Evolutionary conservation across 1,284 basidiomycete species (phyloP).

Genomic region (Coniferiporia weirii): DNA sequence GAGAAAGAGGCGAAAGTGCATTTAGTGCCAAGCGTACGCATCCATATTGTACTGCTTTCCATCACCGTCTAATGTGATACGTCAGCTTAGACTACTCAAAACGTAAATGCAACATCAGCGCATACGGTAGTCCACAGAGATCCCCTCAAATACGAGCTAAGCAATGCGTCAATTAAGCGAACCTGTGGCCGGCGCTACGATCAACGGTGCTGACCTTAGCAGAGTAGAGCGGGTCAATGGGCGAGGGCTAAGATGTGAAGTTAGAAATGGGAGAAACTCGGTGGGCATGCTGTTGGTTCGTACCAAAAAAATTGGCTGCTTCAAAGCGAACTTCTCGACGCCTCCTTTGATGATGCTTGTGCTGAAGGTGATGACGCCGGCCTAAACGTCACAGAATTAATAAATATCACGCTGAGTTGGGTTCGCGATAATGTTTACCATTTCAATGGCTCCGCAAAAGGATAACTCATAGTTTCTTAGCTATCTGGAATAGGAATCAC

Average conservation of each 20-base stretch:
- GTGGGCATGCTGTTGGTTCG: constrained; percentile 11
- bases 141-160: constrained; percentile 68
- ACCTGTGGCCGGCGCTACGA: neutral
- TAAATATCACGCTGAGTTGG: neutral
- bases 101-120: constrained; percentile 5
- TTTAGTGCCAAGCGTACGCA: constrained; percentile 43
- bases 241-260: constrained; percentile 49
- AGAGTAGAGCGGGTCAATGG: constrained; percentile 70
- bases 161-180: neutral
- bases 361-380: constrained; percentile 70
- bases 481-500: neutral
- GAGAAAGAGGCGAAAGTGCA: neutral
- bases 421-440: constrained; percentile 35
- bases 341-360: constrained; percentile 74
- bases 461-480: constrained; percentile 40
- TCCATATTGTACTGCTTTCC: constrained; percentile 78
- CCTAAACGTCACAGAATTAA: constrained; percentile 38
- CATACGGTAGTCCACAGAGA: constrained; percentile 67
- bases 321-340: constrained; percentile 68
- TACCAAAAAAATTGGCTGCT: constrained; percentile 71
- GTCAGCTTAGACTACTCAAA: neutral
- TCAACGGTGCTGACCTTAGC: constrained; percentile 41
- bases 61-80: constrained; percentile 47
- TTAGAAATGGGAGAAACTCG: neutral
- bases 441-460: constrained; percentile 79